Base-by-base conservation (phyloP, 2,329 filamentous ascomycete species). In the Fusarium xylarioides region DNA sequence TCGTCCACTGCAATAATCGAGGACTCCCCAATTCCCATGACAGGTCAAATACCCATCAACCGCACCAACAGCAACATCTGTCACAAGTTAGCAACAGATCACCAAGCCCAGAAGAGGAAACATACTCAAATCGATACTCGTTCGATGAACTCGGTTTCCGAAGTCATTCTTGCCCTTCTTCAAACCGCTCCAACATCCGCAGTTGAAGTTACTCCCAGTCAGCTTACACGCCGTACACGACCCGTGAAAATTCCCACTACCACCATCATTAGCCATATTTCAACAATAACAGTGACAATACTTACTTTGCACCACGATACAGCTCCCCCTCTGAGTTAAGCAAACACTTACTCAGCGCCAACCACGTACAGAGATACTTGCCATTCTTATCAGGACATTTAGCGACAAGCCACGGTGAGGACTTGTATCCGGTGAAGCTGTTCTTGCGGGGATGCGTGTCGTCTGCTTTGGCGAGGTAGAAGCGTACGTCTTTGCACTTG, bases 311-410 rank as follows among this genome's bases (percentile, higher is more conserved):
- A 15, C 54, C 65, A 7, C 63, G 49, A 11, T 46, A 32, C 1
- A 77, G 53, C 15, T 56, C 46, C 21, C 74, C 74, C 14, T 66
- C 43, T 5, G 44, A 15, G 43, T 77, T 76, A 11, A 55, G 32
- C 23, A 77, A 43, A 11, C 74, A 77, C 10, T 68, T 59, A 11
- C 70, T 70, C 19, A 76, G 40, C 23, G 64, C 35, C n/a, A 76
- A 49, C 55, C 54, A 68, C 12, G 68, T 73, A 28, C 74, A 76
- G 9, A 44, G 23, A 34, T 62, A 54, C 7, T 73, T 61, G 5
- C 74, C 66, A 1, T 69, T 53, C 11, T 69, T 52, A 19, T 68
- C 66, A 1, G 54, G 60, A 32, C 74, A 76, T 1, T 66, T 50
- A 0, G 74, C 74, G 0, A 71, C 63, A 2, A 76, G 68, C 47